Evolutionary conservation across 352 stramenopile genomes (phyloP), one percentile per base, ranked within the genome.

Genomic region (Aphanomyces stellatus): DNA sequence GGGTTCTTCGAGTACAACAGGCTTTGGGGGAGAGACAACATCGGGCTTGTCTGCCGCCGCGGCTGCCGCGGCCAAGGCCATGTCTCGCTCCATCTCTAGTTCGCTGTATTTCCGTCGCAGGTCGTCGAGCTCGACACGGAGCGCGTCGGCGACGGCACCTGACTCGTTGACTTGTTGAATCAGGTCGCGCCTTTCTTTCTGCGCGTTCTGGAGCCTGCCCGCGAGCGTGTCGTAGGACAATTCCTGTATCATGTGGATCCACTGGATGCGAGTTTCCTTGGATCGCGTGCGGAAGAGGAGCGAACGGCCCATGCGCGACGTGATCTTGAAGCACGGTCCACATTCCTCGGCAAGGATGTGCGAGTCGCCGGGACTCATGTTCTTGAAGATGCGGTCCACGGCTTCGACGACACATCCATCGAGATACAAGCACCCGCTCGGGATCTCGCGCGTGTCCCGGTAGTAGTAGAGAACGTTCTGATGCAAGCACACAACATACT

Each of bases 241-340:
- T 15, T 81, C 70, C 13, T 79, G 75, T 2, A 90, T 53, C 53
- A 69, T 69, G 4, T 83, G 70, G 27, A 90, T 77, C 82, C 82
- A 90, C 22, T 78, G 66, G 6, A 77, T 28, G 1, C 82, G 76
- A 17, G 74, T 67, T 22, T 87, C 77, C 27, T 74, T 68, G 22
- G 77, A 82, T 13, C 74, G 71, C n/a, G 80, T 74, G 10, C 82
- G 80, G 62, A 90, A 90, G 41, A 90, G 73, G 42, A 90, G 53
- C 49, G 87, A 76, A 11, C 82, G 78, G 0, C 77, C 78, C 11
- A 71, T 73, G 31, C 59, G 76, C 8, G 78, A 86, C 68, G 77
- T 88, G 43, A 90, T 19, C 61, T 90, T 88, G 79, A 80, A 90
- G 74, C 82, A 90, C 34, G 80, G 80, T 1, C 82, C 82, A 25